phyloP scores from a whole-genome alignment of 257 asterid genomes.

The Solanum chmielewskii region DNA sequence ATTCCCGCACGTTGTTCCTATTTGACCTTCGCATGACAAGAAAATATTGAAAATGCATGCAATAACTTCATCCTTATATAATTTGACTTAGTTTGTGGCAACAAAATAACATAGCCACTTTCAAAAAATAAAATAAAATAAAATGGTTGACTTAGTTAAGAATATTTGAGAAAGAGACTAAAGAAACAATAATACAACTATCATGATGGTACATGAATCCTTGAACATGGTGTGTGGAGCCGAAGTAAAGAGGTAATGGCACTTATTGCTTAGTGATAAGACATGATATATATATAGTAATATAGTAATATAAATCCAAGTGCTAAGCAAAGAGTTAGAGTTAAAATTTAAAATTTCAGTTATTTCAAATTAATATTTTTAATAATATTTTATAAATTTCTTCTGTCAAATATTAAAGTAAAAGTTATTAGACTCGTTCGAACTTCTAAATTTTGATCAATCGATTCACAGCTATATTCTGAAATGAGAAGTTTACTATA shows the following conservation, averaged over 20 bases:
- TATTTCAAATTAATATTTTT: neutral
- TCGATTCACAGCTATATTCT: fast-evolving
- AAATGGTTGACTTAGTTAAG: neutral
- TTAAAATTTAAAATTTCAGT: neutral
- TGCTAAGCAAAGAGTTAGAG: neutral
- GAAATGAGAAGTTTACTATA: neutral
- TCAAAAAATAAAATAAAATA: neutral
- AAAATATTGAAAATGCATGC: neutral
- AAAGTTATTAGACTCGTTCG: too few relatives aligned
- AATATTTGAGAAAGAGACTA: neutral
- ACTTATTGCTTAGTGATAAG: neutral
- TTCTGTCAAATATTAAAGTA: neutral
- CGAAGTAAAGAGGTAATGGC: neutral
- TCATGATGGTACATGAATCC: neutral
- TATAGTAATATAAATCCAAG: neutral
- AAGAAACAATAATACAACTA: neutral
- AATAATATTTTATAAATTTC: neutral
- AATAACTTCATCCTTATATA: neutral
- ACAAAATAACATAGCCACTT: neutral
- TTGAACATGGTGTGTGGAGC: neutral
- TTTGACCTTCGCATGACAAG: neutral
- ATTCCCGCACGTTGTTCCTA: neutral
- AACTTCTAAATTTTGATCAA: neutral
- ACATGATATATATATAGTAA: neutral
- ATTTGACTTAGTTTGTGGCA: neutral